Evolutionary conservation across 2,329 filamentous ascomycete species (phyloP), one percentile per base, ranked within the genome.

Genomic region (Ophiostoma sp.): DNA sequence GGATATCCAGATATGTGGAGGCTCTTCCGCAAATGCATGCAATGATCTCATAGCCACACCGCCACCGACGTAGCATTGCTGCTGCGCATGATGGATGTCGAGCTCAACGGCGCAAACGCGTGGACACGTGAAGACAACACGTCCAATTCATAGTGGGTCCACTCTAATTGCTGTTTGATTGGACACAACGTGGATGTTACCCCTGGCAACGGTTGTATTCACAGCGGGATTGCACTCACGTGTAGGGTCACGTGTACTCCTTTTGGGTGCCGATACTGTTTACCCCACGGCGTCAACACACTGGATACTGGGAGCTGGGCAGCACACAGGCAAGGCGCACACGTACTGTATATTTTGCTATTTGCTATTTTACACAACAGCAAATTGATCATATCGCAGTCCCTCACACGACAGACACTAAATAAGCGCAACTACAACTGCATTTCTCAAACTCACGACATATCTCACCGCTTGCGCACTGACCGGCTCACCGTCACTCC

Each of bases 261-360:
- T 44, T 67, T 67, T 44, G 23, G 36, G 64, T 39, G 35, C 36
- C n/a, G 23, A 57, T 39, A 67, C 23, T 67, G 65, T 67, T 67
- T 67, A 67, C 65, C 65, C 65, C 65, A 67, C 65, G 65, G n/a
- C 65, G 36, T 31, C 65, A 33, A 39, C 39, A n/a, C 62, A 39
- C 20, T 36, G 23, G 62, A 31, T 35, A 39, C 15, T 39, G 23
- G 62, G 6, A 39, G 62, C 62, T 65, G 33, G 31, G 27, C 62
- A 65, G 57, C 33, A 65, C 33, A 23, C 31, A 39, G 27, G 39
- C 57, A 60, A 36, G 6, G 31, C 31, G 8, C 8, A 64, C 33
- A 36, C 31, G 57, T 11, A 35, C 27, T 31, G 27, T 48, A 48
- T 48, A 31, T 41, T 41, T 15, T 11, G 39, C 10, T 41, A 39